Evolutionary conservation across 2,329 filamentous ascomycete species (phyloP).

Genomic region (Albophoma yamanashiensis): DNA sequence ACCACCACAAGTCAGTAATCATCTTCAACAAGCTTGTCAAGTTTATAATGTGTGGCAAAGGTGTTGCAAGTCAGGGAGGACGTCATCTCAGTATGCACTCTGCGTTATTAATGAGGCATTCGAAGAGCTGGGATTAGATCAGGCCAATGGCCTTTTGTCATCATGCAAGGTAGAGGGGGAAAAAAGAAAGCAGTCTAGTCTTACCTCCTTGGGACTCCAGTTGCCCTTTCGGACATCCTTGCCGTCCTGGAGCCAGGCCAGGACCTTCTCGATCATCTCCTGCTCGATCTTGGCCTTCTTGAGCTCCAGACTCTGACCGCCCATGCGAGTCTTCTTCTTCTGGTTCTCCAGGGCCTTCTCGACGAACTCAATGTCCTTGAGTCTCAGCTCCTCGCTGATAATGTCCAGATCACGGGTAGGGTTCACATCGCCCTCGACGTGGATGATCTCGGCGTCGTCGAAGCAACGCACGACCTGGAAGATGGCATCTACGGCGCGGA

Average conservation of each 20-base stretch:
- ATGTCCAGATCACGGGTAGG: slow-evolving; percentile 90
- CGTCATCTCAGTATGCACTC: slow-evolving; percentile 83
- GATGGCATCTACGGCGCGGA: slow-evolving; percentile 94
- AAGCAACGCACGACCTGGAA: slow-evolving; percentile 96
- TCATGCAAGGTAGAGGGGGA: slow-evolving; percentile 49
- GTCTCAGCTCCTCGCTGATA: slow-evolving; percentile 89
- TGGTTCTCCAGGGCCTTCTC: slow-evolving; percentile 90
- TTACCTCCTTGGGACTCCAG: slow-evolving; percentile 93
- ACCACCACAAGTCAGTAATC: slow-evolving; percentile 11
- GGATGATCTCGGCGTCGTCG: slow-evolving; percentile 98
- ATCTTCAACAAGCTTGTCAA: background rate
- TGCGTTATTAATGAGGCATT: slow-evolving; percentile 69
- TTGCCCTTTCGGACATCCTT: slow-evolving; percentile 88
- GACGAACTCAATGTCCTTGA: slow-evolving; percentile 98
- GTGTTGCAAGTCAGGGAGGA: slow-evolving; percentile 50
- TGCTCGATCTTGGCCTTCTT: slow-evolving; percentile 96
- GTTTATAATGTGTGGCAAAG: slow-evolving; percentile 1
- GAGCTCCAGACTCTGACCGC: slow-evolving; percentile 91
- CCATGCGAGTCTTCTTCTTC: slow-evolving; percentile 88
- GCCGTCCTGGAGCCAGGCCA: slow-evolving; percentile 72
- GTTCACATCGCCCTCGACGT: slow-evolving; percentile 98
- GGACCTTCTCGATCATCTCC: slow-evolving; percentile 82
- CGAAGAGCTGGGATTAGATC: slow-evolving; percentile 99
- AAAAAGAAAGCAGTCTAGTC: slow-evolving; percentile 20
- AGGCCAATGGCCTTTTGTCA: slow-evolving; percentile 97